Evolutionary conservation across 441 rosid species (phyloP).

Genomic region (Adansonia rubrostipa): DNA sequence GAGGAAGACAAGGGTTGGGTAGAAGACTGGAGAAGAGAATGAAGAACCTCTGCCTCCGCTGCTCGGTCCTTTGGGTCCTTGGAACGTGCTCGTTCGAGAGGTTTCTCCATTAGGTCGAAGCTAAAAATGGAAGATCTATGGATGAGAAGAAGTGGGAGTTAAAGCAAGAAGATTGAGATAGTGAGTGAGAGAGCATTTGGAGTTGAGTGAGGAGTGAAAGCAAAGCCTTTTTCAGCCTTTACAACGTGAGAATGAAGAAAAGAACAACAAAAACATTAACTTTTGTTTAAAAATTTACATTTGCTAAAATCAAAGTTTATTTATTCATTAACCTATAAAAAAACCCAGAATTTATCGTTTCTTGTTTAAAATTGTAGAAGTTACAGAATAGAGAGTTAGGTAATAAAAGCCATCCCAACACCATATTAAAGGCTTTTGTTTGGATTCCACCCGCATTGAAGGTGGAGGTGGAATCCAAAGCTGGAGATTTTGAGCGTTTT

Average conservation of each 20-base stretch:
- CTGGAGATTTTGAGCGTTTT: background rate
- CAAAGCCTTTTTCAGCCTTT: constrained; percentile 5
- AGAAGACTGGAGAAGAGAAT: constrained; percentile 84
- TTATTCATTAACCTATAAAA: background rate
- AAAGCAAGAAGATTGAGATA: constrained; percentile 14
- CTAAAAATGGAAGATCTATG: constrained; percentile 32
- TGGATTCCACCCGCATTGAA: too few relatives aligned
- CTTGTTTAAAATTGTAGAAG: background rate
- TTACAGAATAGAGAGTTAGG: background rate
- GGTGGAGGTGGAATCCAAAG: background rate
- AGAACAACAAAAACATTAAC: background rate
- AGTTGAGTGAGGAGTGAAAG: constrained; percentile 28
- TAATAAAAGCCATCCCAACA: background rate
- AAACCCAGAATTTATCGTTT: background rate
- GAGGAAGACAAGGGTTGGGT: constrained; percentile 67
- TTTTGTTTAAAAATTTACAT: too few relatives aligned
- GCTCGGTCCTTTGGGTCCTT: constrained; percentile 94
- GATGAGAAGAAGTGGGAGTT: background rate
- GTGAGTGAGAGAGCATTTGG: background rate
- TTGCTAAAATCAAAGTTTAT: background rate
- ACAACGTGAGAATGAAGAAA: constrained; percentile 19
- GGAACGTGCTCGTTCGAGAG: constrained; percentile 88
- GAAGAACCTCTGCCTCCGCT: constrained; percentile 89
- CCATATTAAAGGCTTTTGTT: too few relatives aligned
- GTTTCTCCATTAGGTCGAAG: constrained; percentile 75